A percentile compares a stretch with the other conserved stretches of the same genome.
Evolutionary conservation across 106 monocot genomes (phyloP).

Genomic region (Acanthochlamys bracteata): DNA sequence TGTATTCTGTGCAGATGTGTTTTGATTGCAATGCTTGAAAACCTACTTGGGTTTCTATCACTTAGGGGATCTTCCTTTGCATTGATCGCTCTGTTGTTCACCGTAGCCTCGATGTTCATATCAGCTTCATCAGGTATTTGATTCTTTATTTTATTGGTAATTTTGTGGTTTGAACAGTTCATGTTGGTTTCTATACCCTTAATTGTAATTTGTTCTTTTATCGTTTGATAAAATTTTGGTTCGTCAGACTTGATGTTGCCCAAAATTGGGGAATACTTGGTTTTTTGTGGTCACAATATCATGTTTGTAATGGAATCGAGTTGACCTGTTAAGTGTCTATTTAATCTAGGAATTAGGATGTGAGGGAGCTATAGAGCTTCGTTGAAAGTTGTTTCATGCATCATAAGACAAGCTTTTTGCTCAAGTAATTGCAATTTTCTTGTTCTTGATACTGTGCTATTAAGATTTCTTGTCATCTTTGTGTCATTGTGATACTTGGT

Average conservation of each 20-base stretch:
- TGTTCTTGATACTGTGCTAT: background rate
- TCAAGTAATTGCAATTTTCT: slow-evolving; percentile 39
- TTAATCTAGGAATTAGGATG: slow-evolving; percentile 17
- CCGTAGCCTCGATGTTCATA: slow-evolving; percentile 65
- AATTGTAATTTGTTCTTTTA: too few relatives aligned
- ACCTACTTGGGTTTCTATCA: slow-evolving; percentile 65
- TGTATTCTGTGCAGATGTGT: slow-evolving; percentile 29
- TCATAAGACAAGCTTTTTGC: slow-evolving; percentile 83
- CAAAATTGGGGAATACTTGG: too few relatives aligned
- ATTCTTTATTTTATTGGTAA: too few relatives aligned
- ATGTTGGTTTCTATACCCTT: too few relatives aligned
- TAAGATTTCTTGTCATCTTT: background rate
- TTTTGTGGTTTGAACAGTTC: too few relatives aligned
- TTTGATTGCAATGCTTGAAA: slow-evolving; percentile 59
- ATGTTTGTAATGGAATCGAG: too few relatives aligned
- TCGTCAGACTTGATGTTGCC: too few relatives aligned
- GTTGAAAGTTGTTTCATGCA: slow-evolving; percentile 70
- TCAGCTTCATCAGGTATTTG: slow-evolving; percentile 54
- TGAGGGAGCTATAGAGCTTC: slow-evolving; percentile 61
- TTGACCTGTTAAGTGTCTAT: too few relatives aligned
- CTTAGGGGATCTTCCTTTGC: slow-evolving; percentile 69
- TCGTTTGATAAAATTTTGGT: too few relatives aligned
- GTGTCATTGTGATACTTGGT: background rate
- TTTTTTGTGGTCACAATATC: too few relatives aligned
- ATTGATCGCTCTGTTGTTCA: slow-evolving; percentile 72